Evolutionary conservation across 2,329 filamentous ascomycete genomes (phyloP).

Genomic region (Penicillium psychrosexuale): DNA sequence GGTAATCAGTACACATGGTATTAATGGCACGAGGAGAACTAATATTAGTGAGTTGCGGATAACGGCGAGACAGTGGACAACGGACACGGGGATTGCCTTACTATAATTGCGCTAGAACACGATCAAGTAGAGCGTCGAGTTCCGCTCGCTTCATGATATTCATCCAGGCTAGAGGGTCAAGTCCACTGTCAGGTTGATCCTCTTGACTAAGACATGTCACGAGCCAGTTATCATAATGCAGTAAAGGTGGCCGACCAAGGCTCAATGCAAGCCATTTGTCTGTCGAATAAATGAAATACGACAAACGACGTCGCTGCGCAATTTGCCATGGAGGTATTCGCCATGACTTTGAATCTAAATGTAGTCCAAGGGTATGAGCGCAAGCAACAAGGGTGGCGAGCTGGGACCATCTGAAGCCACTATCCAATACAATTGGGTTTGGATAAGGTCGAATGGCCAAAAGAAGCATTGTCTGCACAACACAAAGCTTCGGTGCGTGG

Average conservation of each 20-base stretch:
- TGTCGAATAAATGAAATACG: slow-evolving; percentile 2
- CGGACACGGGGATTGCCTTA: background rate
- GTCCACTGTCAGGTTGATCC: background rate
- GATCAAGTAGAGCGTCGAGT: background rate
- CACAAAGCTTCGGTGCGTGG: slow-evolving; percentile 1
- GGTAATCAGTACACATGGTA: background rate
- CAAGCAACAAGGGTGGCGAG: background rate
- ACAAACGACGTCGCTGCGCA: background rate
- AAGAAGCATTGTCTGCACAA: slow-evolving; percentile 2
- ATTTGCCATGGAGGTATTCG: slow-evolving; percentile 1
- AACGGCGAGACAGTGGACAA: background rate
- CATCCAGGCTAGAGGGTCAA: background rate
- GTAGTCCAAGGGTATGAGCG: background rate
- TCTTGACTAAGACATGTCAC: background rate
- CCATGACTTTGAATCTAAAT: slow-evolving; percentile 4
- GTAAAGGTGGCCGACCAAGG: slow-evolving; percentile 2
- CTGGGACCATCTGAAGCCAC: slow-evolving; percentile 1
- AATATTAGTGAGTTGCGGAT: background rate
- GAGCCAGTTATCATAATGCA: slow-evolving; percentile 2
- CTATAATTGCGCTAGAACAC: background rate
- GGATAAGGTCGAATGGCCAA: slow-evolving; percentile 3
- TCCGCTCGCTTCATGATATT: slow-evolving; percentile 1
- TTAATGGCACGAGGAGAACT: background rate
- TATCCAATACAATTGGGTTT: slow-evolving; percentile 3
- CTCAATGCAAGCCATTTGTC: slow-evolving; percentile 6